Evolutionary conservation across 139 green algal species (phyloP), one percentile per base, ranked within the genome.

Genomic region (Picochlorum sp.): DNA sequence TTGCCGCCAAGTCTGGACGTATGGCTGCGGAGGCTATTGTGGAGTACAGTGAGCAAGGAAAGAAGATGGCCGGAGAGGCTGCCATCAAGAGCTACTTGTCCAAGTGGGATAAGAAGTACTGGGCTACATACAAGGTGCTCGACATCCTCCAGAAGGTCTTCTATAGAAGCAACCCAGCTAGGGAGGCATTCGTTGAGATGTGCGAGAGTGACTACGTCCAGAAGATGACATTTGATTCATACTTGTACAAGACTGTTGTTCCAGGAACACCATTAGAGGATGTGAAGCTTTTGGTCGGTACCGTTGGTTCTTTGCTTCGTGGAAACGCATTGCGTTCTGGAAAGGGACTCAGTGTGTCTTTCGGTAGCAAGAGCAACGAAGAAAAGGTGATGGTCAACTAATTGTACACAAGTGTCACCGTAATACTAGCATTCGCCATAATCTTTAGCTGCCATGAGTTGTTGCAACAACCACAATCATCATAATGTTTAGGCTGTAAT

Each of bases 121-220:
- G 93, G 94, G 69, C 89, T 74, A 98, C 94, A 41, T 99, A 99
- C 93, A 98, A 98, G 88, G 94, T 98, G 45, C 84, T 99, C 62
- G 94, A 99, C 85, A 99, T 99, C 84, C 82, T 99, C 70, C 94
- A 99, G 86, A 99, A 99, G 88, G 87, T 97, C 37, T 95, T 96
- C 80, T 89, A 90, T 79, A 73, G 92, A 32, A 93, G 82, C 74
- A 99, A 99, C 88, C 93, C 94, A 49, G 94, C 94, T 2, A 84
- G 94, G 23, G 94, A 99, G 82, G 94, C 94, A 10, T 99, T 99
- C 77, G 94, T 99, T 59, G 94, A 99, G 85, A 90, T 99, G 80
- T 99, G 94, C 78, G 79, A 93, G 58, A 87, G 90, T 74, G 76
- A 81, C 64, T 99, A 99, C 66, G 94, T 99, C 37, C 94, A 99